These are phyloP conservation scores for Jacaranda copaia DNA, from an alignment of 257 asterid species.

Conservation along the genomic window DNA sequence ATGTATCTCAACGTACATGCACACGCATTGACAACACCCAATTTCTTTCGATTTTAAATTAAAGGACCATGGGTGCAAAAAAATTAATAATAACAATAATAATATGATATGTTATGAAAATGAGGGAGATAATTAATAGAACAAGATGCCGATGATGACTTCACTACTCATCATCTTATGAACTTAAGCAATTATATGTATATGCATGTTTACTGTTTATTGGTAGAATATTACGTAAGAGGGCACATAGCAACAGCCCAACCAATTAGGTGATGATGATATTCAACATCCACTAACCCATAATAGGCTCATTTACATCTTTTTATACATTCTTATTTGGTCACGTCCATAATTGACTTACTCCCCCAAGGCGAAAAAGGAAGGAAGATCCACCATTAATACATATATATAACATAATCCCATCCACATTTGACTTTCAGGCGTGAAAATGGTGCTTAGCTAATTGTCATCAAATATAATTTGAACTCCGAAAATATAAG, in stretches of 20 bases:
- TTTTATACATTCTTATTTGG: neutral
- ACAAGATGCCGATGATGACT: neutral
- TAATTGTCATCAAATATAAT: constrained; percentile 31
- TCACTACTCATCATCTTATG: neutral
- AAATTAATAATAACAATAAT: too few relatives aligned
- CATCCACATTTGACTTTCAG: constrained; percentile 32
- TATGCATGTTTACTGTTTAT: neutral
- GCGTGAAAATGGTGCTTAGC: constrained; percentile 20
- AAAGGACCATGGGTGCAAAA: too few relatives aligned
- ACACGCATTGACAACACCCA: too few relatives aligned
- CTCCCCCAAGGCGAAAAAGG: neutral
- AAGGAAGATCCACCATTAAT: constrained; percentile 24
- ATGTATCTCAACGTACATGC: too few relatives aligned
- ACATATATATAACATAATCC: neutral
- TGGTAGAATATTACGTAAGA: constrained; percentile 24
- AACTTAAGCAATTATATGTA: neutral
- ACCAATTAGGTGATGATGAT: constrained; percentile 21
- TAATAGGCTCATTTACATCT: neutral
- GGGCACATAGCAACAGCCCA: constrained; percentile 24
- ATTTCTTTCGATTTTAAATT: too few relatives aligned
- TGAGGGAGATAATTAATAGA: too few relatives aligned
- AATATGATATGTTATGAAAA: too few relatives aligned
- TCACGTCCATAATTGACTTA: constrained; percentile 3
- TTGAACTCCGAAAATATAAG: constrained; percentile 6
- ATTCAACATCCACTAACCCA: constrained; percentile 31